These are phyloP conservation scores for Ceratocystis variospora DNA, from an alignment of 2,329 filamentous ascomycete genomes.

Conservation along the genomic window DNA sequence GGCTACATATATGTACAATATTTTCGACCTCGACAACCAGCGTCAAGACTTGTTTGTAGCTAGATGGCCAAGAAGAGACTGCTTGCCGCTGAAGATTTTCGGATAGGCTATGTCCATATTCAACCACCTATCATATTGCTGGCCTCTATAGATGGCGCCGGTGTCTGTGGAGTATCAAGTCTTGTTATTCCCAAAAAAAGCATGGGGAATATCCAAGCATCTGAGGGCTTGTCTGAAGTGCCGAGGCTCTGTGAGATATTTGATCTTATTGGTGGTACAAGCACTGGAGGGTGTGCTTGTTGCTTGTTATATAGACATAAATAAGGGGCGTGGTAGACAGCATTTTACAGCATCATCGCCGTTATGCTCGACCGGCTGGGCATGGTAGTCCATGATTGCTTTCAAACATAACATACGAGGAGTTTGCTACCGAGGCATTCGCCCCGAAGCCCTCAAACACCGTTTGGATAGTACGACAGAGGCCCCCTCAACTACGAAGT, in stretches of 20 bases:
- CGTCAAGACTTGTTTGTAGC: too few relatives aligned
- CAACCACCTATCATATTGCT: not conserved
- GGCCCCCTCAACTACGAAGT: not conserved
- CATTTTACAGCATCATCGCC: not conserved
- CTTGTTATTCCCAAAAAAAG: constrained; percentile 23
- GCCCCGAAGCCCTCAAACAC: not conserved
- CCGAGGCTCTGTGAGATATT: constrained; percentile 24
- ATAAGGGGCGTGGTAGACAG: not conserved
- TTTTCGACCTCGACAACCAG: too few relatives aligned
- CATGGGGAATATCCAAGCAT: constrained; percentile 21
- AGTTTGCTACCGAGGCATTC: not conserved
- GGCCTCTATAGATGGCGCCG: constrained; percentile 22
- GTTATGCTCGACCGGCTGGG: not conserved
- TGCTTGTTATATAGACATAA: not conserved
- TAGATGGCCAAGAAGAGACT: too few relatives aligned
- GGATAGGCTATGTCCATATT: too few relatives aligned
- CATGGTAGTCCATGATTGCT: not conserved
- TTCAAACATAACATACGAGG: not conserved
- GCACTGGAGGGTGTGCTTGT: constrained; percentile 23
- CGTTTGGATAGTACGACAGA: not conserved
- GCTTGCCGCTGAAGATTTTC: too few relatives aligned
- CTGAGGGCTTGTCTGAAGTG: constrained; percentile 18
- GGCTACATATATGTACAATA: too few relatives aligned
- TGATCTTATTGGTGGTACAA: constrained; percentile 25
- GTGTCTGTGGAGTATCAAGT: constrained; percentile 24